Conservation (phyloP, 2,329 filamentous ascomycete species). For the Apiospora arundinis region DNA sequence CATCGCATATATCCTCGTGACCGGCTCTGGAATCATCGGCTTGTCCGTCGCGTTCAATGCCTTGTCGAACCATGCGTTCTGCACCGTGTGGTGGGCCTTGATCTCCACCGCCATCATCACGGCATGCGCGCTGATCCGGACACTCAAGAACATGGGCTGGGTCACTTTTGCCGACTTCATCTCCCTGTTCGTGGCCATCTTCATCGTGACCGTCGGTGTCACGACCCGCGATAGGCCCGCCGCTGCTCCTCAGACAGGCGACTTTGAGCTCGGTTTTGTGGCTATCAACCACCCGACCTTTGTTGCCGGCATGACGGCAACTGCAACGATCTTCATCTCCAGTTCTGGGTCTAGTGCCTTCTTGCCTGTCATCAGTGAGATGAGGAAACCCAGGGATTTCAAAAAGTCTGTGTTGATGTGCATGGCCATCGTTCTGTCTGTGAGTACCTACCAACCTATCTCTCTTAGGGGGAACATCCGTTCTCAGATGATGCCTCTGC, state of each 20-base stretch:
- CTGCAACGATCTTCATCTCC: constrained; percentile 64
- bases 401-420: constrained; percentile 63
- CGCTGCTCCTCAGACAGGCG: constrained; percentile 62
- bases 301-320: constrained; percentile 61
- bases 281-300: constrained; percentile 62
- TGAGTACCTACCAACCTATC: constrained; percentile 27
- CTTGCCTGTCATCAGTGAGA: constrained; percentile 68
- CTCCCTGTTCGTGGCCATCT: constrained; percentile 61
- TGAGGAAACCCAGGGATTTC: constrained; percentile 63
- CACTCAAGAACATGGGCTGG: constrained; percentile 66
- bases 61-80: constrained; percentile 62
- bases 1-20: constrained; percentile 62
- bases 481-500: not conserved
- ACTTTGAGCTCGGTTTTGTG: constrained; percentile 63
- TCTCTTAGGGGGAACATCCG: not conserved
- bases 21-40: constrained; percentile 63
- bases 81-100: constrained; percentile 64
- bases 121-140: constrained; percentile 56
- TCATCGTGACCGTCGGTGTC: constrained; percentile 63
- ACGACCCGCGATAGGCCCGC: constrained; percentile 62
- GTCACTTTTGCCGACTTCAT: constrained; percentile 65
- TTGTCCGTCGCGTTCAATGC: constrained; percentile 66
- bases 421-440: constrained; percentile 32
- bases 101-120: constrained; percentile 55
- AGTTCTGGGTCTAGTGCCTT: constrained; percentile 65